phyloP scores from a whole-genome alignment of 495 filamentous ascomycete genomes.

The Neurospora sp. region DNA sequence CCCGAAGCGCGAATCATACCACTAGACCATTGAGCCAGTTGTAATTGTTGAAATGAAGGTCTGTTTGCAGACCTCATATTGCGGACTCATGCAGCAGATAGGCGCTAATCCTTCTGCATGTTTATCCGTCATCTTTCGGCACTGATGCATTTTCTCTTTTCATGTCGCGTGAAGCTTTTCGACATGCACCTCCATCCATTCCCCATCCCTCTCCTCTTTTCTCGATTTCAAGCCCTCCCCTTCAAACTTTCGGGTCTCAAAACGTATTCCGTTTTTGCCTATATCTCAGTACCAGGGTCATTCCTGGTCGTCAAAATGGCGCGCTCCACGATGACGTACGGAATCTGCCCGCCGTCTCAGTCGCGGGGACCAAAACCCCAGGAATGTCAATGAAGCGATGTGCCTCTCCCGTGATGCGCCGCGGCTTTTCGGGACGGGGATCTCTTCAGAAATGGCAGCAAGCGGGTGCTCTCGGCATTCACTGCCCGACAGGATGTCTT shows the following conservation, averaged over 20 bases:
- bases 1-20: neutral
- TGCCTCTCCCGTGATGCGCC: neutral
- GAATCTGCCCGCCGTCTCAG: neutral
- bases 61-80: accelerated
- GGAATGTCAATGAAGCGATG: neutral
- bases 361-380: neutral
- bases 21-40: neutral
- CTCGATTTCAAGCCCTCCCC: neutral
- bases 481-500: neutral
- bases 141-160: neutral
- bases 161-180: neutral
- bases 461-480: neutral
- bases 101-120: neutral
- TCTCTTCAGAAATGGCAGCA: neutral
- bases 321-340: neutral
- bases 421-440: neutral
- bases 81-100: accelerated
- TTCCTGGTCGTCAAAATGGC: neutral
- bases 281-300: neutral
- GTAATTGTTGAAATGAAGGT: neutral
- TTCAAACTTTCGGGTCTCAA: neutral
- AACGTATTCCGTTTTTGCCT: neutral
- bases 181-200: neutral
- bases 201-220: neutral
- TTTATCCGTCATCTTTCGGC: neutral